Base-by-base conservation (phyloP, 2,329 filamentous ascomycete genomes). In the Colletotrichum destructivum region DNA sequence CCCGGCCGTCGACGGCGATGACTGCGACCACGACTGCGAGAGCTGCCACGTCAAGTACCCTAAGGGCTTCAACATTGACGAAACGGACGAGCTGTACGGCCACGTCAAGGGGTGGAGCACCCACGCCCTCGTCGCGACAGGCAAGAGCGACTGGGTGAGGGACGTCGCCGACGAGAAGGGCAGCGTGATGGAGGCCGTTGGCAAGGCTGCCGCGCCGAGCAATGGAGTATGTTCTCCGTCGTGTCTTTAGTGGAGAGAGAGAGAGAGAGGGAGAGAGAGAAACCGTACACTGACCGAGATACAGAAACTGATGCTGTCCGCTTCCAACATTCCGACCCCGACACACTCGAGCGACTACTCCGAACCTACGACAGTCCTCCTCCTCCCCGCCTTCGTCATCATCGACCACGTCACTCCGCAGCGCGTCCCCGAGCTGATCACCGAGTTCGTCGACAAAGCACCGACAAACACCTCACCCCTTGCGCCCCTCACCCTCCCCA, bases 121-220 rank as follows among this genome's bases (percentile, higher is more conserved):
- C 23, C 96, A 99, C 82, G 80, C 98, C 73, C 85, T 99, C 42
- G 94, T 98, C 18, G 96, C 94, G 31, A 99, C 96, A n/a, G 94
- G 95, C 73, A 98, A 98, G 88, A 89, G 92, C 35, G 96, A 99
- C 82, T 99, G 96, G 96, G 93, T 96, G 78, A 85, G 94, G 72
- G 93, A 97, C 84, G 94, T 98, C 56, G 90, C 89, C 68, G 93
- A 98, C 79, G 96, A 98, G 85, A 92, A 93, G 82, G 93, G 93
- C 7, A 94, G 92, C 79, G 88, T 96, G 42, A 96, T 96, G 93
- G 87, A 94, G 84, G 93, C 93, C 2, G 88, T 95, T 76, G 88
- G 83, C 16, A 84, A 84, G 65, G 86, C 87, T 1, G 83, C 86
- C 13, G 87, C 87, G 79, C 92, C 92, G 1, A 87, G 81, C 35